Evolutionary conservation across 257 asterid species (phyloP), one percentile per base, ranked within the genome.

Genomic region (Rubia yunnanensis): DNA sequence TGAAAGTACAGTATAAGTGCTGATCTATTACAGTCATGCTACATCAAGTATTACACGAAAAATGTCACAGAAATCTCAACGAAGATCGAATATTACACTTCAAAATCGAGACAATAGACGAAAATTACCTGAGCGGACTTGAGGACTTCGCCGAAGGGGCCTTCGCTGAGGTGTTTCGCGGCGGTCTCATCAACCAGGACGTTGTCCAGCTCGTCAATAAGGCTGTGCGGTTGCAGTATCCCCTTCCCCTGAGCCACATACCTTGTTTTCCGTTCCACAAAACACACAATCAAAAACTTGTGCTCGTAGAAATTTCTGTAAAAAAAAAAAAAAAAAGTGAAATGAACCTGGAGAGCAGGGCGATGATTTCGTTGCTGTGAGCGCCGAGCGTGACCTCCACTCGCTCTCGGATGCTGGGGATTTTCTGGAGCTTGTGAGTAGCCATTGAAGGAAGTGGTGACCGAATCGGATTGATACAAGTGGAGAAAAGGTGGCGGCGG

Each of bases 191-290:
- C 86, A 26, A 85, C 81, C 17, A 80, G 52, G 7, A 82, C 53
- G 73, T 76, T 88, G 17, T 94, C 95, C 35, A 94, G 80, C 72
- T 94, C 98, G 74, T 94, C 98, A 56, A 94, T 68, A 78, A 94
- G 78, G 72, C 75, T 78, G 76, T 91, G 99, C 24, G 99, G 88
- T 75, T 94, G 99, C 78, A 94, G 70, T 63, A 94, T 80, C 68
- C 98, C 76, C 82, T 94, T 94, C 82, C 99, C 99, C 86, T 90
- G 97, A 15, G 85, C 95, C 80, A 88, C 95, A 65, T 85, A 94
- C 70, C 99, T 94, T n/a, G n/a, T n/a, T n/a, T n/a, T 44, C 52
- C 14, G 5, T 73, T 64, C 67, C 46, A 55, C 8, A 56, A 30
- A 13, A 41, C 3, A 67, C 15, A 65, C 14, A 60, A n/a, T 31